These are phyloP conservation scores for Aphanomyces stellatus DNA, from an alignment of 352 stramenopile species.

Conservation along the genomic window DNA sequence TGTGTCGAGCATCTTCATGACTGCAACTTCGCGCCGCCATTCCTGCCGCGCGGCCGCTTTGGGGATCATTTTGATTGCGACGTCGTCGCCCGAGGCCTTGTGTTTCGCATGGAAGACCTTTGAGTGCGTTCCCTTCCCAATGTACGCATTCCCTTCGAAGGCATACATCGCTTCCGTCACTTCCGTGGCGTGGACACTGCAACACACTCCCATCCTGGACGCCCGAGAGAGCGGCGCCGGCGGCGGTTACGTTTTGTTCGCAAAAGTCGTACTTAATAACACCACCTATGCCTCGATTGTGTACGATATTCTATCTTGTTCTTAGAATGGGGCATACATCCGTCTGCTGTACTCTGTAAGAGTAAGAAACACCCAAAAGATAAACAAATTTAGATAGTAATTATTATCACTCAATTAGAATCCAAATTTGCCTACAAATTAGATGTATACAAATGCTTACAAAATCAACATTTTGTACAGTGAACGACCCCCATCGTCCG, in stretches of 20 bases:
- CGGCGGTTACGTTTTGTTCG: background rate
- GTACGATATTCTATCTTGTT: too few relatives aligned
- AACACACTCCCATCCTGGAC: background rate
- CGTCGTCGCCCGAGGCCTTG: constrained; percentile 25
- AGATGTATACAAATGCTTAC: too few relatives aligned
- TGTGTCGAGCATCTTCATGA: constrained; percentile 37
- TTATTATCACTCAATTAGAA: too few relatives aligned
- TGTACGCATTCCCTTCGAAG: background rate
- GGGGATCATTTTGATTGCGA: constrained; percentile 60
- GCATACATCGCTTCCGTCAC: background rate
- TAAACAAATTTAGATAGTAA: too few relatives aligned
- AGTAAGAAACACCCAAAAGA: too few relatives aligned
- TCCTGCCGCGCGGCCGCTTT: constrained; percentile 24
- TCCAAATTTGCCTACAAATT: too few relatives aligned
- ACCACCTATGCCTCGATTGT: too few relatives aligned
- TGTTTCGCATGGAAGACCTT: constrained; percentile 39
- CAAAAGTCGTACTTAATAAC: too few relatives aligned
- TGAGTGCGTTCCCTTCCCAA: constrained; percentile 42
- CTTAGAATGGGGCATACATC: too few relatives aligned
- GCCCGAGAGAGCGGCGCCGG: background rate
- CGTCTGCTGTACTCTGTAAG: too few relatives aligned
- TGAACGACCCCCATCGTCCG: too few relatives aligned
- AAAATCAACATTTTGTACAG: too few relatives aligned
- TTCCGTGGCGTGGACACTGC: constrained; percentile 2
- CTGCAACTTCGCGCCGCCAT: constrained; percentile 43